Percentiles rank a stretch among this genome's conserved stretches.
These are phyloP conservation scores for Geotrichum aggregatum DNA, from an alignment of 1,139 yeast species.

Conservation along the genomic window DNA sequence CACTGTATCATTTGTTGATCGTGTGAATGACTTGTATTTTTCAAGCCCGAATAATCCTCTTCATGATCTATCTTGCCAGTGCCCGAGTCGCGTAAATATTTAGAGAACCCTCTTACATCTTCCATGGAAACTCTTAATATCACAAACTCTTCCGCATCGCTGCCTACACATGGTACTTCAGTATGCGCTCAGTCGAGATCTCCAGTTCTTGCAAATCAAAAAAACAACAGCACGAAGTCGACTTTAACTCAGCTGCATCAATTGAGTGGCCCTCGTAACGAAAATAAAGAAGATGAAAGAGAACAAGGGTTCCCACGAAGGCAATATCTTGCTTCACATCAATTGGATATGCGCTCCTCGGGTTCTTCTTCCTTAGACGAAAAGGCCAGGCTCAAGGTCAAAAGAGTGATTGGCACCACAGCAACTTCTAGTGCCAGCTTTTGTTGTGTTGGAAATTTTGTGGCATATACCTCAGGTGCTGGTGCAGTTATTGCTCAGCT, in stretches of 20 bases:
- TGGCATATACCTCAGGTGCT: constrained; percentile 65
- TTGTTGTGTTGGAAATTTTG: constrained; percentile 41
- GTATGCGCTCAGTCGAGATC: neutral
- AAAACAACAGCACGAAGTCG: neutral
- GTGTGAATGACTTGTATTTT: neutral
- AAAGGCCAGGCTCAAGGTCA: constrained; percentile 13
- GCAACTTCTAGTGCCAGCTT: constrained; percentile 42
- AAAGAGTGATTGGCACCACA: constrained; percentile 43
- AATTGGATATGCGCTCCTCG: no score
- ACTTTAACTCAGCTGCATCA: constrained; percentile 6
- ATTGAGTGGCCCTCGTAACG: neutral
- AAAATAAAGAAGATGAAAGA: neutral
- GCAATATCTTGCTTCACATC: neutral
- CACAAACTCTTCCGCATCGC: neutral
- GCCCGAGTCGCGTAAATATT: neutral
- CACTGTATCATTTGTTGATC: neutral
- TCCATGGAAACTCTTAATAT: neutral
- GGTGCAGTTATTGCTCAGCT: constrained; percentile 54
- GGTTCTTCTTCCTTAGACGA: constrained; percentile 2
- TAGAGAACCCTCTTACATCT: neutral
- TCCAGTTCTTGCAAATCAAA: neutral
- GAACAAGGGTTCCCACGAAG: neutral
- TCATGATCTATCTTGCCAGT: neutral
- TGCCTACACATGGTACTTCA: neutral
- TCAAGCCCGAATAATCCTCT: neutral